Evolutionary conservation across 1,284 basidiomycete genomes (phyloP), one percentile per base, ranked within the genome.

Genomic region (Ustilago nuda): DNA sequence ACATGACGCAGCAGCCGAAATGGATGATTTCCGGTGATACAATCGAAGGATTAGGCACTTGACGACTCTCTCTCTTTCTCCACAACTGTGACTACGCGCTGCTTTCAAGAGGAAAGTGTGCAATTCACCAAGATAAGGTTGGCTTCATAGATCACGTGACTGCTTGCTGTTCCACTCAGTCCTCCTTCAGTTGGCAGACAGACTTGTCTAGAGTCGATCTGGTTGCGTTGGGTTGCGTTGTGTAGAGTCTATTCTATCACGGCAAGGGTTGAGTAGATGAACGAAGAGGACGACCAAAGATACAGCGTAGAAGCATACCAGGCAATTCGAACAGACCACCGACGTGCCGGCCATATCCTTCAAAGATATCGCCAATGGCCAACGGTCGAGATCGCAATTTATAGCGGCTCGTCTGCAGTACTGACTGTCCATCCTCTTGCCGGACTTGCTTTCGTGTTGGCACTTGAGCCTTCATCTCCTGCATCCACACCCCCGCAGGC

Each of bases 401-500:
- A 33, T 54, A 74, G 0, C 52, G 46, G 30, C 61, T 56, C 41
- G 45, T 50, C 17, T 32, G 36, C 37, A 73, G 35, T 9, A 32
- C 62, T 30, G 12, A 11, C 8, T 30, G 11, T 13, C 19, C 41
- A 9, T 43, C n/a, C 23, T 27, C 23, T 27, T 27, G 3, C 23
- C 23, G 23, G 23, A 27, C 23, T 27, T 27, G 23, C 23, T 46
- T 33, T 19, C n/a, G 17, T 27, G n/a, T 45, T 33, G 23, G n/a
- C 13, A 17, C 32, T 36, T 4, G 56, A 17, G 17, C 9, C 7
- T 30, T 58, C 12, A 65, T 11, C 1, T 64, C 48, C 35, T 72
- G 60, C 39, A 76, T 43, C 61, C 63, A 70, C 5, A 76, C 54
- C 2, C 74, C 74, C 0, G 62, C 63, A 11, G 95, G 94, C 17